Base-by-base conservation (phyloP, 768 basidiomycete species). In the Kwoniella mangroviensis region DNA sequence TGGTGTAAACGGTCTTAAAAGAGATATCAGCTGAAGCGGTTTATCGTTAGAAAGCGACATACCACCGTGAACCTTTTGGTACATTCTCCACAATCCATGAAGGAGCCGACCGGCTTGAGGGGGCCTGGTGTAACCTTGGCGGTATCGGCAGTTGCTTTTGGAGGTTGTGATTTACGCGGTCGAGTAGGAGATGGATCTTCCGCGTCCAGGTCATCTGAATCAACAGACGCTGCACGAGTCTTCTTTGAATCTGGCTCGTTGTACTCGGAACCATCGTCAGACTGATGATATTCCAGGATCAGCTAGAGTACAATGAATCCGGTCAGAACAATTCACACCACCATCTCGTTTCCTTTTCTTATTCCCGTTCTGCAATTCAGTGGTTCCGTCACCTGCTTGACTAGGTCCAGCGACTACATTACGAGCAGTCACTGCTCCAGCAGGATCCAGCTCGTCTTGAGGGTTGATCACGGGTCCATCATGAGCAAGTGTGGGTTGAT, bases 31-130 rank as follows among this genome's bases (percentile, higher is more conserved):
- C 21, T 15, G 56, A 57, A 34, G 34, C 6, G 34, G 34, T 49
- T 49, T 49, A 19, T 49, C 2, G 2, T 49, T 49, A 4, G 21
- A 49, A 4, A 22, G 19, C 15, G 22, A 26, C 22, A 40, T 28
- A 97, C 96, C 78, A 95, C 91, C 17, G 92, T 93, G 80, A 96
- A 97, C 74, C 90, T 89, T 68, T 91, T 90, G 61, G 87, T 86
- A 81, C 96, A 99, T 65, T 87, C 87, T 1, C 89, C 92, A 79
- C 97, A 99, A 7, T 86, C 85, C 73, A 89, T 89, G 65, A 95
- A 91, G 72, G 88, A 89, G 0, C 96, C 96, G 4, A 90, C 86
- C 3, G 90, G 85, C 0, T 91, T 92, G 69, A 90, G 90, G 0
- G 81, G 73, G 19, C 73, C 58, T 71, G 84, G 43, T 74, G 72